Evolutionary conservation across 2,329 filamentous ascomycete genomes (phyloP), one percentile per base, ranked within the genome.

Genomic region (Drechslerella stenobrocha): DNA sequence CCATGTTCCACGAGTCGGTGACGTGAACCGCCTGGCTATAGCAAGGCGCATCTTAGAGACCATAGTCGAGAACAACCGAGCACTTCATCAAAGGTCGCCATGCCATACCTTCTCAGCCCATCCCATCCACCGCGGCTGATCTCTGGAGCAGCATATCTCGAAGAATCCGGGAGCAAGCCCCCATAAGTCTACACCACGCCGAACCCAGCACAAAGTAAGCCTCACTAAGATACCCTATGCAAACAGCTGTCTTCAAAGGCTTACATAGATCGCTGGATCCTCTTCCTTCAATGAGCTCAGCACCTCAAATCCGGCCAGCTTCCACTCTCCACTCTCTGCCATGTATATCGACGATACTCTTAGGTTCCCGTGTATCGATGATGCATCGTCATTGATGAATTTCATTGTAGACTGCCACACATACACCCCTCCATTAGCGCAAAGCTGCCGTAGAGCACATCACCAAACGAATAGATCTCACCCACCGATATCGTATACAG

Each of bases 261-360:
- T 23, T 70, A 89, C 87, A 75, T 95, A 96, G 74, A 98, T 91
- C 47, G 95, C 81, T 7, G 91, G 90, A 73, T 97, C 90, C 69
- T 97, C 91, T 60, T 97, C 93, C 74, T 96, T 97, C 78, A 97
- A 86, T 34, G 88, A 96, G 77, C 91, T 97, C 64, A 97, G 77
- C 3, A 96, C 83, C 72, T 98, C 93, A 72, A 98, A 95, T 0
- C 93, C 93, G 18, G 88, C 91, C 1, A 98, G 79, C 75, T 95
- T 97, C 93, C 93, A 98, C 78, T 98, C 93, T 61, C 93, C 93
- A 74, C 93, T 96, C 75, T 97, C 92, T 67, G 90, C 90, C 2
- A 89, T 93, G 77, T 91, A 98, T 70, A 98, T 82, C 0, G 92
- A 96, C 0, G 88, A 88, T 18, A 89, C 87, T 70, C 89, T 86